Base-by-base conservation (phyloP, 2,329 filamentous ascomycete genomes). In the Fusarium illudens region DNA sequence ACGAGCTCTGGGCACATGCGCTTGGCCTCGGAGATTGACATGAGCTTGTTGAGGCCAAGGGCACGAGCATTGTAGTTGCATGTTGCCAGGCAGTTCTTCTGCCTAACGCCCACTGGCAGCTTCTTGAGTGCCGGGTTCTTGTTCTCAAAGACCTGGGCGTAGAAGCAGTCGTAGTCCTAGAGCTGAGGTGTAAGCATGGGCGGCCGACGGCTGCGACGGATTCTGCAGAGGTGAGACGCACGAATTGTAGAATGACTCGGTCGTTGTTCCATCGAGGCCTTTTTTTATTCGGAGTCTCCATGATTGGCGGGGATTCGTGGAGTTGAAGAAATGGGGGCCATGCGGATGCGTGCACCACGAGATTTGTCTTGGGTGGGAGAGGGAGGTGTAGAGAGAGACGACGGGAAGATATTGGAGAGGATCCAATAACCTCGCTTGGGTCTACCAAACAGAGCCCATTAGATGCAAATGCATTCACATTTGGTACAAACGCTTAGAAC, bases 41-140 rank as follows among this genome's bases (percentile, higher is more conserved):
- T 94, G 63, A 98, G 84, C 82, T 99, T 98, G 77, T 87, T 84
- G 56, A 94, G 84, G 56, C 88, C 89, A n/a, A 81, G 86, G 53
- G 88, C 83, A 33, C 95, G 89, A 20, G 95, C 95, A 76, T 92
- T 92, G 78, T 98, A 98, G 80, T 98, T 98, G 85, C 93, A 96
- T 5, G 94, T 97, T 20, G 94, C 93, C 37, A 96, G 85, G 58
- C 97, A 97, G 76, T 94, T 92, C 80, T 97, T 97, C 79, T 97
- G 94, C 78, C 94, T 92, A 61, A 97, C 89, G 33, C 93, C 94
- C 32, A 98, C 82, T 7, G 94, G 93, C 17, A 91, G 80, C 1
- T 85, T 84, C 75, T 89, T 93, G 60, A 97, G 83, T 3, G 85
- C 82, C 1, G 94, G 93, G 68, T 92, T 89, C 75, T 92, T 90